Evolutionary conservation across 495 filamentous ascomycete genomes (phyloP).

Genomic region (Tuber microsphaerosporum): DNA sequence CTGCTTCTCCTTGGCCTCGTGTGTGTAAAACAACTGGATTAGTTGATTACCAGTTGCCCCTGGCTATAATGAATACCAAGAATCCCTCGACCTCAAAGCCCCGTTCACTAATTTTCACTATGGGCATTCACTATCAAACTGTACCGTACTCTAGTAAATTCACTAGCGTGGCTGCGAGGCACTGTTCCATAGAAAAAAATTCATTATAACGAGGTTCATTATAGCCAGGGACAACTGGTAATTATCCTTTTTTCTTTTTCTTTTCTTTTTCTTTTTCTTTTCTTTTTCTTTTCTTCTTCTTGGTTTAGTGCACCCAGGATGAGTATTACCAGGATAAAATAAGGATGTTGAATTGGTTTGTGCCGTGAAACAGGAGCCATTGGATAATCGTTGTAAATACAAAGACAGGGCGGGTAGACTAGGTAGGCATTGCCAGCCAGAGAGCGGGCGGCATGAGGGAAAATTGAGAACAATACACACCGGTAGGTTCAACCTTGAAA

Average conservation of each 20-base stretch:
- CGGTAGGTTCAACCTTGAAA: neutral
- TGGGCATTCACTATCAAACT: too few species aligned
- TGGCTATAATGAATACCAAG: too few species aligned
- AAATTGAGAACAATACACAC: neutral
- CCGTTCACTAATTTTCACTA: too few species aligned
- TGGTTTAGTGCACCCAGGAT: too few species aligned
- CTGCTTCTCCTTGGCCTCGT: neutral
- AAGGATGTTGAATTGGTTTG: conserved; percentile 1
- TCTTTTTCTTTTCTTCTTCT: neutral
- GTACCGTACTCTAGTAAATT: too few species aligned
- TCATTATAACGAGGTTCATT: too few species aligned
- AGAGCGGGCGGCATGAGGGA: neutral
- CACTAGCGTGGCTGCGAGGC: too few species aligned
- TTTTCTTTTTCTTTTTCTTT: neutral
- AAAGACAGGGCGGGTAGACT: neutral
- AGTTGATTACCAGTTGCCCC: too few species aligned
- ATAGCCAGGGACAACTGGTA: too few species aligned
- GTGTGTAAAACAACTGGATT: neutral
- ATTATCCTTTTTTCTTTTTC: neutral
- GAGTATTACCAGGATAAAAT: too few species aligned
- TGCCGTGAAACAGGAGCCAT: neutral
- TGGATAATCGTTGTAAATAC: neutral
- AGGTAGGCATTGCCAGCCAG: neutral
- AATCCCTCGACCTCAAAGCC: too few species aligned
- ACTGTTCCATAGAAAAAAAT: too few species aligned